Evolutionary conservation across 192 early-diverging fungal species (phyloP).

Genomic region (Rhizophagus clarus): DNA sequence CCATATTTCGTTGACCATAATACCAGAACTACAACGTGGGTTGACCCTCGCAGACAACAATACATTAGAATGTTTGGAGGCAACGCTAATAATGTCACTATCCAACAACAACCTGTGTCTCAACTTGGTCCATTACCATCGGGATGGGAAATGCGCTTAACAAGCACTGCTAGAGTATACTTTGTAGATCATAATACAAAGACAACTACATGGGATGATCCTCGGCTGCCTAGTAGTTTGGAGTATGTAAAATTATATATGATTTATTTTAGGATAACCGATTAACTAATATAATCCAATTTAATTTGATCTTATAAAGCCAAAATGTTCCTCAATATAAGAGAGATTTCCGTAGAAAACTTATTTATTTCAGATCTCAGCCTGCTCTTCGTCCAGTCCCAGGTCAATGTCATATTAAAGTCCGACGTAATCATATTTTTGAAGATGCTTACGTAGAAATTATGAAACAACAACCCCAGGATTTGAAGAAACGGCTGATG

Average conservation of each 20-base stretch:
- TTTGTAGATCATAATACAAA: slow-evolving; percentile 99
- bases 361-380: slow-evolving; percentile 96
- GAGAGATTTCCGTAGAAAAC: slow-evolving; percentile 95
- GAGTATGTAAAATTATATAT: slow-evolving; percentile 40
- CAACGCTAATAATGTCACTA: slow-evolving; percentile 57
- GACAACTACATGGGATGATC: slow-evolving; percentile 98
- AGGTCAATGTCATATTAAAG: slow-evolving; percentile 93
- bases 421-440: slow-evolving; percentile 86
- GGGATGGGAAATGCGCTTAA: slow-evolving; percentile 99
- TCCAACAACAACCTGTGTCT: slow-evolving; percentile 71
- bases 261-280: background rate
- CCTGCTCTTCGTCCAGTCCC: slow-evolving; percentile 84
- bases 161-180: slow-evolving; percentile 91
- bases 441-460: slow-evolving; percentile 95
- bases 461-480: slow-evolving; percentile 87
- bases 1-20: slow-evolving; percentile 93
- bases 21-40: slow-evolving; percentile 89
- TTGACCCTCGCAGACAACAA: slow-evolving; percentile 78
- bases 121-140: slow-evolving; percentile 89
- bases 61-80: slow-evolving; percentile 56
- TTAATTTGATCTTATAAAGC: slow-evolving; percentile 18
- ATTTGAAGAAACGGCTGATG: slow-evolving; percentile 96
- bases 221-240: slow-evolving; percentile 78
- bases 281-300: background rate
- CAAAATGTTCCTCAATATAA: slow-evolving; percentile 98